phyloP scores from a whole-genome alignment of 768 basidiomycete species.

The Lyophyllum semitale region DNA sequence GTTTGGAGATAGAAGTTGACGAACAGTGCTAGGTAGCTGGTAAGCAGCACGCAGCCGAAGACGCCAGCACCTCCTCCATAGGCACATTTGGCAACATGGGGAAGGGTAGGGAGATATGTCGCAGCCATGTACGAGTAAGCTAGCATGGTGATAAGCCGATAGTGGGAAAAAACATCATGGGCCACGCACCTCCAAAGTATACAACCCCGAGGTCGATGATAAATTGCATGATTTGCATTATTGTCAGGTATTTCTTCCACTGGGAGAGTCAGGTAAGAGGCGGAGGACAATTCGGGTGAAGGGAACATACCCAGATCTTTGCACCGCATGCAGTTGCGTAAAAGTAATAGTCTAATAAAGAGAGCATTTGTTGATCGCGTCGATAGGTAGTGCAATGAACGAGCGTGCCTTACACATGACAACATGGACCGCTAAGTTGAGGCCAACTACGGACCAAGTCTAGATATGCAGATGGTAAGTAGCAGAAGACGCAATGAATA shows the following conservation, averaged over 20 bases:
- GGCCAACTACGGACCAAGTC: conserved; percentile 94
- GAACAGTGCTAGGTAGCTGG: conserved; percentile 91
- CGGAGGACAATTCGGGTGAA: neutral
- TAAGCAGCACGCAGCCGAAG: conserved; percentile 86
- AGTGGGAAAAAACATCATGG: neutral
- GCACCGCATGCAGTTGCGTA: conserved; percentile 97
- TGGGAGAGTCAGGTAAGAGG: conserved; percentile 28
- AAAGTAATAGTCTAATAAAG: conserved; percentile 89
- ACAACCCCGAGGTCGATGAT: conserved; percentile 87
- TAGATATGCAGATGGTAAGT: conserved; percentile 28
- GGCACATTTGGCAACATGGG: conserved; percentile 79
- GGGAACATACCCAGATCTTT: conserved; percentile 81
- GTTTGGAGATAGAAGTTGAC: conserved; percentile 93
- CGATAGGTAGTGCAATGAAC: neutral
- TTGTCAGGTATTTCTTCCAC: conserved; percentile 99
- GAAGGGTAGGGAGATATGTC: conserved; percentile 61
- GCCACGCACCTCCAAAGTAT: conserved; percentile 89
- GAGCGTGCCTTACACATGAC: conserved; percentile 80
- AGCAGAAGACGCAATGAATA: neutral
- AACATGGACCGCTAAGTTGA: conserved; percentile 94
- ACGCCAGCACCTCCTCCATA: conserved; percentile 87
- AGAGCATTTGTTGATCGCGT: conserved; percentile 1
- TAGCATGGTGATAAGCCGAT: conserved; percentile 17
- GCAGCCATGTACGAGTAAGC: conserved; percentile 84
- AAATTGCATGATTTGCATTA: conserved; percentile 96